Evolutionary conservation across 306 rosid genomes (phyloP).

Genomic region (Cucurbita maxima): DNA sequence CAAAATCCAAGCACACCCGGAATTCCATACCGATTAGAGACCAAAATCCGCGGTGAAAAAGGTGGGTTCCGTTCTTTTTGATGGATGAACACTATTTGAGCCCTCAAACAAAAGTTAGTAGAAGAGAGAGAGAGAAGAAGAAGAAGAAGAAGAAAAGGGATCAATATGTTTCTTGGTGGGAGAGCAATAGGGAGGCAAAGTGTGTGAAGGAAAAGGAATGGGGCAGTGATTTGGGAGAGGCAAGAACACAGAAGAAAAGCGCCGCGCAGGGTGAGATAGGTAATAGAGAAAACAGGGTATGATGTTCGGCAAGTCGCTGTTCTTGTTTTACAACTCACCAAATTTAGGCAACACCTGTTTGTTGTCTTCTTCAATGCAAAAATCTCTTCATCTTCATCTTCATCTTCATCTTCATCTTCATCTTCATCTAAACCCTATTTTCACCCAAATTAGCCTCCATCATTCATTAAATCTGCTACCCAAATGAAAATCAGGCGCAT

Average conservation of each 20-base stretch:
- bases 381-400: neutral
- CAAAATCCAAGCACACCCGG: conserved; percentile 14
- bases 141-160: conserved; percentile 15
- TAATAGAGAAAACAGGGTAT: neutral
- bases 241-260: neutral
- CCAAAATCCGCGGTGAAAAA: neutral
- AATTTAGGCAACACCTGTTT: neutral
- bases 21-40: conserved; percentile 9
- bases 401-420: neutral
- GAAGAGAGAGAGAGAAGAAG: neutral
- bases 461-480: neutral
- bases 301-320: conserved; percentile 2
- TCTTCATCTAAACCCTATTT: neutral
- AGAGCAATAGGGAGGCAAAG: conserved; percentile 26
- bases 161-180: conserved; percentile 35
- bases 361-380: neutral
- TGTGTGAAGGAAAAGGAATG: neutral
- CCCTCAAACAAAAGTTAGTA: conserved; percentile 3
- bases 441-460: neutral
- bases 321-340: conserved; percentile 5
- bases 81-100: conserved; percentile 1
- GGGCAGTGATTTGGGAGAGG: neutral
- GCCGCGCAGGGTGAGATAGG: neutral
- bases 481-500: neutral
- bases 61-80: neutral